Evolutionary conservation across 1,139 yeast species (phyloP).

Genomic region (Pichia sp.): DNA sequence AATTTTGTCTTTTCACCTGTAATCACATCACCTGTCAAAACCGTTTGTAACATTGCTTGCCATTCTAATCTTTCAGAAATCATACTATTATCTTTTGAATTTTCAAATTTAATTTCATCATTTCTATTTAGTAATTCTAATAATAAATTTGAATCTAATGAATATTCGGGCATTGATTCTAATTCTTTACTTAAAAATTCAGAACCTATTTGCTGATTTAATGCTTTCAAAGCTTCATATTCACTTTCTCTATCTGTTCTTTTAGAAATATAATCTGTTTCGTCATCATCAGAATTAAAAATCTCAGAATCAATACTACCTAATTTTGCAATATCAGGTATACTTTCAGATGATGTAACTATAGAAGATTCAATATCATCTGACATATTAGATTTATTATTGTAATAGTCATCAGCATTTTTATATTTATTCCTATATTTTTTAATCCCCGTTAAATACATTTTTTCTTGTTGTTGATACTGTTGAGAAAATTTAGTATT

Average conservation of each 20-base stretch:
- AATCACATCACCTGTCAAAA: constrained; percentile 90
- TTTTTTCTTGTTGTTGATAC: constrained; percentile 49
- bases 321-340: constrained; percentile 17
- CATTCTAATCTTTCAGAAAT: constrained; percentile 84
- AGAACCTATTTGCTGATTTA: constrained; percentile 27
- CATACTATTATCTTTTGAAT: constrained; percentile 50
- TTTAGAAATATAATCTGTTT: constrained; percentile 13
- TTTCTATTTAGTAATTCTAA: constrained; percentile 37
- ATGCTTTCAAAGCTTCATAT: constrained; percentile 26
- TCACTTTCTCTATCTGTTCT: constrained; percentile 21
- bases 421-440: constrained; percentile 26
- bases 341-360: constrained; percentile 23
- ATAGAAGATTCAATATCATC: constrained; percentile 29
- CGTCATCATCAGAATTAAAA: constrained; percentile 9
- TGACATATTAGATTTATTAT: constrained; percentile 36
- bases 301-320: constrained; percentile 16
- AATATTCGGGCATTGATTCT: constrained; percentile 31
- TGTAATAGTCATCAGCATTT: constrained; percentile 46
- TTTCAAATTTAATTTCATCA: constrained; percentile 28
- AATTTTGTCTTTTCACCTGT: constrained; percentile 84
- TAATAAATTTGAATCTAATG: constrained; percentile 34
- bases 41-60: constrained; percentile 91
- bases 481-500: constrained; percentile 33
- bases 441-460: constrained; percentile 36
- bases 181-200: constrained; percentile 20